phyloP scores from a whole-genome alignment of 306 rosid genomes.

The Boehmeria nivea region DNA sequence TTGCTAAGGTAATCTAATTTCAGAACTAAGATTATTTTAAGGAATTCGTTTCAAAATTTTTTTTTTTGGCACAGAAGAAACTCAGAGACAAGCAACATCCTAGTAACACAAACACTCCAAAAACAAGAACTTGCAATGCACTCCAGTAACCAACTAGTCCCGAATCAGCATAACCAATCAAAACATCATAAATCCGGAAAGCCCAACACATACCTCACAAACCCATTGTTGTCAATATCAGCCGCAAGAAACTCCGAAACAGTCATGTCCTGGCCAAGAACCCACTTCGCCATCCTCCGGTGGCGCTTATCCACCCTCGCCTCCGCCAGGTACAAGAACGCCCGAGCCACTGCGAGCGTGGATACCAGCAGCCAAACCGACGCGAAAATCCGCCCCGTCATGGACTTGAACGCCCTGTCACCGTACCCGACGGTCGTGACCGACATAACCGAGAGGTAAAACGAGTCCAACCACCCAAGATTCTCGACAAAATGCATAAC shows the following conservation, averaged over 20 bases:
- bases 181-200: background rate
- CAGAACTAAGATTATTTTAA: no score
- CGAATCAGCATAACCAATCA: background rate
- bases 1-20: no score
- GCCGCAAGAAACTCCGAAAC: slow-evolving; percentile 92
- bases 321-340: slow-evolving; percentile 87
- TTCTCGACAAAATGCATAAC: slow-evolving; percentile 84
- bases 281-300: slow-evolving; percentile 90
- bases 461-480: slow-evolving; percentile 85
- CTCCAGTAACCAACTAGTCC: background rate
- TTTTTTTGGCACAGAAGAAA: no score
- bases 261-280: slow-evolving; percentile 96
- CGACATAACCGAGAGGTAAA: slow-evolving; percentile 95
- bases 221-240: slow-evolving; percentile 88
- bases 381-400: slow-evolving; percentile 82
- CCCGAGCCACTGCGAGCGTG: slow-evolving; percentile 87
- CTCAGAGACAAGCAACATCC: no score
- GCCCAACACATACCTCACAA: slow-evolving; percentile 71
- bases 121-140: background rate
- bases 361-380: slow-evolving; percentile 93
- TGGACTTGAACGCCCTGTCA: slow-evolving; percentile 63
- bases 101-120: no score
- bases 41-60: no score
- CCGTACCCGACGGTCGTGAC: slow-evolving; percentile 97
- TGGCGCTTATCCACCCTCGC: slow-evolving; percentile 97